phyloP scores from a whole-genome alignment of 805 yeast species.

The Suhomyces faveliae region DNA sequence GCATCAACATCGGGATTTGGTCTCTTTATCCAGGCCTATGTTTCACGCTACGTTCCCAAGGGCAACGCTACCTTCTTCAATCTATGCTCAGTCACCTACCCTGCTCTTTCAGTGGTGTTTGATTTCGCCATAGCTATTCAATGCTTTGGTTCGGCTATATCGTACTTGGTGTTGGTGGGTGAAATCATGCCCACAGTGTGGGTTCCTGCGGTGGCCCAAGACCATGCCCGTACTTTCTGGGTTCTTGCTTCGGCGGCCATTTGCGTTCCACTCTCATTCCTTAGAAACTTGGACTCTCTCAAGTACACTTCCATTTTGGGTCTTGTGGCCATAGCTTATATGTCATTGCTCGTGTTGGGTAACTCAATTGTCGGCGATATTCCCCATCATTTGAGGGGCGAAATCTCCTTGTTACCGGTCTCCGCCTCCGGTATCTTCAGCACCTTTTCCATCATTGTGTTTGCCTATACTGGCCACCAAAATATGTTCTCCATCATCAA shows the following conservation, averaged over 20 bases:
- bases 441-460: slow-evolving; percentile 86
- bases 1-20: slow-evolving; percentile 70
- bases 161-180: slow-evolving; percentile 68
- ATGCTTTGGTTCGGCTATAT: slow-evolving; percentile 69
- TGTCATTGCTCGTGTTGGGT: slow-evolving; percentile 68
- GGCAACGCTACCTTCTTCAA: slow-evolving; percentile 73
- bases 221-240: slow-evolving; percentile 53
- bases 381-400: slow-evolving; percentile 27
- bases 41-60: slow-evolving; percentile 47
- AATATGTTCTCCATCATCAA: slow-evolving; percentile 88
- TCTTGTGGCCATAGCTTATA: slow-evolving; percentile 72
- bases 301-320: slow-evolving; percentile 86
- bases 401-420: slow-evolving; percentile 33
- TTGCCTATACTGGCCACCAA: slow-evolving; percentile 95
- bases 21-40: slow-evolving; percentile 57
- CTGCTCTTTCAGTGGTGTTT: slow-evolving; percentile 57
- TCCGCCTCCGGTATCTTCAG: slow-evolving; percentile 52
- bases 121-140: slow-evolving; percentile 69
- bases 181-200: slow-evolving; percentile 64
- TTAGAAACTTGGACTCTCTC: slow-evolving; percentile 75
- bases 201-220: slow-evolving; percentile 20
- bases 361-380: slow-evolving; percentile 65
- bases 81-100: slow-evolving; percentile 58
- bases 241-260: slow-evolving; percentile 47
- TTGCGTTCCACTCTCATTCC: slow-evolving; percentile 65